Conservation (phyloP, 305 asterid species). For the Fraxinus paxiana region DNA sequence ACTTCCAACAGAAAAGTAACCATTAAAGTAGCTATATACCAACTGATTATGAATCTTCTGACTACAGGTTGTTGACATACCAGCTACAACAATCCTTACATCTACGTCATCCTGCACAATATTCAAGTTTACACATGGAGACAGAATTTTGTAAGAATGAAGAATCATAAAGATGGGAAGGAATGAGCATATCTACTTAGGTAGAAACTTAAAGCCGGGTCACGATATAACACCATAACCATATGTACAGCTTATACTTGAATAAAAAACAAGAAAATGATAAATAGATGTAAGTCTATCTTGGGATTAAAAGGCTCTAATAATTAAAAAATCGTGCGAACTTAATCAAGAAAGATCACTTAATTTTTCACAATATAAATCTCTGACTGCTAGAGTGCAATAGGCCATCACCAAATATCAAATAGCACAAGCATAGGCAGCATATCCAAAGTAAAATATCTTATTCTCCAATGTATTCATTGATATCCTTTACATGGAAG, state of each 20-base stretch:
- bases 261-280: not conserved
- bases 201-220: constrained; percentile 9
- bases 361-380: not conserved
- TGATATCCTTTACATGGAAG: constrained; percentile 2
- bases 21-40: constrained; percentile 38
- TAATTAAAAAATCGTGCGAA: not conserved
- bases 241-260: constrained; percentile 2
- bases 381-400: not conserved
- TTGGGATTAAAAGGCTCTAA: not conserved
- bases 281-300: not conserved
- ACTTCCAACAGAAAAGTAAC: constrained; percentile 15
- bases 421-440: constrained; percentile 7
- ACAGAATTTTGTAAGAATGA: constrained; percentile 3
- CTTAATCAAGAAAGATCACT: constrained; percentile 1
- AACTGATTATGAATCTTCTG: constrained; percentile 98
- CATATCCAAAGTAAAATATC: not conserved
- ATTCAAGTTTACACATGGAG: constrained; percentile 14
- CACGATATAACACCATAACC: constrained; percentile 4
- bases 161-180: constrained; percentile 5
- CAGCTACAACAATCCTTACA: constrained; percentile 77
- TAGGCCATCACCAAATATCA: constrained; percentile 12
- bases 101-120: constrained; percentile 64
- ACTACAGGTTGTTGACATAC: constrained; percentile 89
- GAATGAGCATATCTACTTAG: constrained; percentile 10
- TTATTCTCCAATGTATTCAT: constrained; percentile 1